Evolutionary conservation across 805 yeast genomes (phyloP).

Genomic region (Kuraishia floccosa): DNA sequence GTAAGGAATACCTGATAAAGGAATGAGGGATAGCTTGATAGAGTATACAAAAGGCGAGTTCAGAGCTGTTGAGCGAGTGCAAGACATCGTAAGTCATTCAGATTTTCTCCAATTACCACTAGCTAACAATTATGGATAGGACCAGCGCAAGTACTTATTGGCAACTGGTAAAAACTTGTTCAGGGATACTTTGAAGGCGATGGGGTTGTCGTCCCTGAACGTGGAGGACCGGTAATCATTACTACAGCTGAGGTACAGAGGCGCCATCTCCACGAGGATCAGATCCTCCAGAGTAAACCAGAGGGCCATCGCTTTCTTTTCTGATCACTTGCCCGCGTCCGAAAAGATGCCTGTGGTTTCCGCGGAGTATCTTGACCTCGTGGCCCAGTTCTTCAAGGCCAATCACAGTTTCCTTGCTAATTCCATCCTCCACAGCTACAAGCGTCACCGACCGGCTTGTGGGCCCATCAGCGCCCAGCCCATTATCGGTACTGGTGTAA

Average conservation of each 20-base stretch:
- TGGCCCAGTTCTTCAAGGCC: constrained; percentile 47
- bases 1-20: no score
- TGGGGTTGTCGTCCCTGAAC: no score
- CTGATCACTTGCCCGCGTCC: constrained; percentile 72
- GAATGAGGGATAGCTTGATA: no score
- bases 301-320: constrained; percentile 22
- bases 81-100: no score
- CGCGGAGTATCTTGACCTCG: constrained; percentile 29
- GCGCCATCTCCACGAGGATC: constrained; percentile 86
- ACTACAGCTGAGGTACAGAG: constrained; percentile 39
- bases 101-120: no score
- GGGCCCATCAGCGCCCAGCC: constrained; percentile 57
- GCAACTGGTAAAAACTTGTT: no score
- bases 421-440: constrained; percentile 57
- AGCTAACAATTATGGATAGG: no score
- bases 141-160: no score
- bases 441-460: constrained; percentile 45
- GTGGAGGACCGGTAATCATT: neutral
- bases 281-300: constrained; percentile 59
- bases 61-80: no score
- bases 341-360: constrained; percentile 29
- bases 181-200: neutral
- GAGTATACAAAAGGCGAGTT: no score
- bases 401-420: constrained; percentile 31
- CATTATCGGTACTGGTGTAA: constrained; percentile 29